phyloP scores from a whole-genome alignment of 306 rosid species.

The Cicer judaicum region DNA sequence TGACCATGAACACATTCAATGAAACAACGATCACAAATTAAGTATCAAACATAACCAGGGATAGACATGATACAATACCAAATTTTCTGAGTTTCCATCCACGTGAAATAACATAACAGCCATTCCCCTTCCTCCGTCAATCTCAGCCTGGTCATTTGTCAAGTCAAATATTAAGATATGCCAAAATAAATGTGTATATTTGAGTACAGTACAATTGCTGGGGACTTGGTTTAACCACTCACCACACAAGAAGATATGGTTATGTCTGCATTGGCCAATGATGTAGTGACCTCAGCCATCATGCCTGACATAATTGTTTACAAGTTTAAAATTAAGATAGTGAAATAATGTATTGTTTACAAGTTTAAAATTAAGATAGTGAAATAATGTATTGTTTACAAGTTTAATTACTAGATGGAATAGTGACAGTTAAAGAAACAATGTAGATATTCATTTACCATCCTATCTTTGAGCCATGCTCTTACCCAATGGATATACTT shows the following conservation, averaged over 20 bases:
- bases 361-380: slow-evolving; percentile 37
- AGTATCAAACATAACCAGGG: slow-evolving; percentile 32
- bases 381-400: slow-evolving; percentile 4
- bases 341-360: slow-evolving; percentile 6
- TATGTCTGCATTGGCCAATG: slow-evolving; percentile 80
- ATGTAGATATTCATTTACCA: slow-evolving; percentile 23
- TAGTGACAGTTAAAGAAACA: slow-evolving; percentile 19
- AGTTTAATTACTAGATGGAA: not conserved
- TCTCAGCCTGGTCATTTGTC: slow-evolving; percentile 86
- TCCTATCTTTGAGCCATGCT: slow-evolving; percentile 18
- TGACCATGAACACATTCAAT: slow-evolving; percentile 33
- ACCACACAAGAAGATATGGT: slow-evolving; percentile 92
- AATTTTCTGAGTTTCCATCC: slow-evolving; percentile 72
- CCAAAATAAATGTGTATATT: slow-evolving; percentile 35
- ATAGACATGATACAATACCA: slow-evolving; percentile 63
- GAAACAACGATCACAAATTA: slow-evolving; percentile 4
- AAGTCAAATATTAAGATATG: slow-evolving; percentile 39
- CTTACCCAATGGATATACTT: slow-evolving; percentile 10
- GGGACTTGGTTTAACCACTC: slow-evolving; percentile 58
- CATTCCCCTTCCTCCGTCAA: slow-evolving; percentile 91
- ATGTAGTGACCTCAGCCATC: slow-evolving; percentile 89
- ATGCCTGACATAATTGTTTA: slow-evolving; percentile 70
- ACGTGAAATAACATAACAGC: slow-evolving; percentile 89
- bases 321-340: slow-evolving; percentile 37
- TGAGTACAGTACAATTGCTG: slow-evolving; percentile 30